Conservation (phyloP, 2,329 filamentous ascomycete species). For the Bipolaris zeicola region DNA sequence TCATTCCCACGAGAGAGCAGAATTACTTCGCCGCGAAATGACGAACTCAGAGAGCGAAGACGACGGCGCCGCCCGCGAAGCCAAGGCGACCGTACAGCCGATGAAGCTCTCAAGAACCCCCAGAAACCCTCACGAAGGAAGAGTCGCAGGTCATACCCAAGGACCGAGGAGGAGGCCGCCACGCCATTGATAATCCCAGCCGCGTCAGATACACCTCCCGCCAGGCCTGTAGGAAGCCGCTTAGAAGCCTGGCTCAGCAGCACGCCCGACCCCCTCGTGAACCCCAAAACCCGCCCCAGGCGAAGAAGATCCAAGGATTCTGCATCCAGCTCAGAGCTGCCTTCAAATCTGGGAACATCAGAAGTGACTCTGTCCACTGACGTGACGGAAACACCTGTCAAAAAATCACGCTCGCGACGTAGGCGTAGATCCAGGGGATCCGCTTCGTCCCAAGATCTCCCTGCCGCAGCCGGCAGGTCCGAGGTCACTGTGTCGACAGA, state of each 20-base stretch:
- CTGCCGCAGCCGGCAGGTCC: slow-evolving; percentile 31
- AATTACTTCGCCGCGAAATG: slow-evolving; percentile 22
- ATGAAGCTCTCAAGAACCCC: slow-evolving; percentile 30
- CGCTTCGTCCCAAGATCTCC: slow-evolving; percentile 33
- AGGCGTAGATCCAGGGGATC: slow-evolving; percentile 39
- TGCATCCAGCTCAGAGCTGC: slow-evolving; percentile 35
- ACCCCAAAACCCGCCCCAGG: slow-evolving; percentile 49
- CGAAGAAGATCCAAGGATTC: slow-evolving; percentile 38
- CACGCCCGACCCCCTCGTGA: slow-evolving; percentile 61
- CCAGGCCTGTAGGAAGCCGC: slow-evolving; percentile 56
- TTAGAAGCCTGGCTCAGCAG: slow-evolving; percentile 67
- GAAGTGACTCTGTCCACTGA: slow-evolving; percentile 34
- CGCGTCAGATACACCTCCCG: slow-evolving; percentile 42
- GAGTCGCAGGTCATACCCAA: slow-evolving; percentile 34
- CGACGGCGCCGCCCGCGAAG: slow-evolving; percentile 36
- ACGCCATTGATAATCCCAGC: slow-evolving; percentile 24
- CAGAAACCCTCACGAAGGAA: slow-evolving; percentile 26
- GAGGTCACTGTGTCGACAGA: slow-evolving; percentile 32
- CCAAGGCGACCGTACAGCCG: slow-evolving; percentile 31
- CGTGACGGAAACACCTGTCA: slow-evolving; percentile 21
- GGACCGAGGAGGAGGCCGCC: slow-evolving; percentile 29
- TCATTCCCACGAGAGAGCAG: slow-evolving; percentile 18
- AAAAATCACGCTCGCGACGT: slow-evolving; percentile 42
- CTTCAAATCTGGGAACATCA: slow-evolving; percentile 34
- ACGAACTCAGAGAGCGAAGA: slow-evolving; percentile 38